Conservation (phyloP, 106 monocot genomes). For the Dioscorea alata region DNA sequence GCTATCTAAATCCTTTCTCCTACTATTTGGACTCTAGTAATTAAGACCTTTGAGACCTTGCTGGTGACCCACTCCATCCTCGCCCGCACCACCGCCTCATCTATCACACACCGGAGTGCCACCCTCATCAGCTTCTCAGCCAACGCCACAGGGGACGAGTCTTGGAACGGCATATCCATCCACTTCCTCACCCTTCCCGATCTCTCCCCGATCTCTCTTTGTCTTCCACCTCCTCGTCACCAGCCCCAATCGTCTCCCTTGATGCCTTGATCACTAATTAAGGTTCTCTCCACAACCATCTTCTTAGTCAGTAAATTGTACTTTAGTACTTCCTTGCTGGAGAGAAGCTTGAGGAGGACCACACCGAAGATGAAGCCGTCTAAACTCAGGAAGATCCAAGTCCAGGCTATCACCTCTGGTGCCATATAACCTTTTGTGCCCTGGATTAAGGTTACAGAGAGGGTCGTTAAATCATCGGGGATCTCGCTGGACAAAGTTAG, state of each 20-base stretch:
- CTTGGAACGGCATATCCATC: constrained; percentile 25
- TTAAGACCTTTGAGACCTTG: constrained; percentile 11
- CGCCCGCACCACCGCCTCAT: constrained; percentile 17
- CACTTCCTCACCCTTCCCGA: constrained; percentile 18
- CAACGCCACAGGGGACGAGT: constrained; percentile 29
- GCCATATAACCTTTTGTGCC: constrained; percentile 41
- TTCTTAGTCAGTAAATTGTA: constrained; percentile 9
- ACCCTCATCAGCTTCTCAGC: constrained; percentile 27
- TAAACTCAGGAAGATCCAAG: background rate
- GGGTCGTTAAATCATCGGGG: background rate
- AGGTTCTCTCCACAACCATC: constrained; percentile 1
- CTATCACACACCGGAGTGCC: too few species aligned
- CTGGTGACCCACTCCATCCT: constrained; percentile 15
- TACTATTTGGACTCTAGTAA: constrained; percentile 11
- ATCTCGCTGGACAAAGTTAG: constrained; percentile 21
- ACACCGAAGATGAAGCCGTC: constrained; percentile 79
- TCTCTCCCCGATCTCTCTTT: too few species aligned
- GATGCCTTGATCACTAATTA: constrained; percentile 29
- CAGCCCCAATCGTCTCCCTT: constrained; percentile 18
- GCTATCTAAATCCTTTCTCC: constrained; percentile 3
- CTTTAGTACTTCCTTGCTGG: constrained; percentile 41
- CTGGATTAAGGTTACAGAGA: constrained; percentile 7
- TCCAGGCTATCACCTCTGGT: constrained; percentile 47
- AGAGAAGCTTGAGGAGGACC: constrained; percentile 58
- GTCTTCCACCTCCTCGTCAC: constrained; percentile 6